Base-by-base conservation (phyloP, 2,329 filamentous ascomycete species). In the Colletotrichum nymphaeae region DNA sequence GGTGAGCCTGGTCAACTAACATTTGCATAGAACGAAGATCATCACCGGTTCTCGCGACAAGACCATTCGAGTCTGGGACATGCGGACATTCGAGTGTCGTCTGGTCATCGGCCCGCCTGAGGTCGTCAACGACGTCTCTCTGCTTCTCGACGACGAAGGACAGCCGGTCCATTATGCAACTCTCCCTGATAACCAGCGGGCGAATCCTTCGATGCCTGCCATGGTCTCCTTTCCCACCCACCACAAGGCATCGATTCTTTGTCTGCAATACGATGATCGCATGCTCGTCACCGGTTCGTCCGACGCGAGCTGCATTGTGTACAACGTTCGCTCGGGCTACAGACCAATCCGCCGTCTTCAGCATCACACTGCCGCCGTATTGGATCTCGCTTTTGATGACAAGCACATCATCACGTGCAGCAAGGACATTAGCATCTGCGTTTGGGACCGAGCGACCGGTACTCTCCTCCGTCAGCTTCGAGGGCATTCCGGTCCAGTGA, bases 281-380 rank as follows among this genome's bases (percentile, higher is more conserved):
- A 97, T 98, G 75, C 92, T 99, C 78, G 95, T 98, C 19, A 98
- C 97, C 4, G 97, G 97, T 63, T 98, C 95, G 8, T 98, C 95
- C 0, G 97, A 99, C 82, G 91, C 92, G 64, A 95, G 93, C 35
- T 97, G 95, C 83, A 97, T 99, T 74, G 89, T 99, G 26, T 97
- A 97, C 90, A 93, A 95, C 77, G 91, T 98, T 77, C 91, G 92
- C 76, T 90, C 90, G 26, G 89, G 93, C 49, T 98, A 96, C 82
- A 88, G 90, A 72, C 95, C 97, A 0, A 91, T 98, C 73, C 92
- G 90, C 63, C 93, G 94, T 37, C 91, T 99, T 16, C 85, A 86
- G 42, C 91, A 93, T 75, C 97, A 99, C 84, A 91, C 90, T 6
- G 95, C 95, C 4, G 96, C 97, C 64, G 95, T 99, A 52, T 89